phyloP scores from a whole-genome alignment of 495 filamentous ascomycete genomes.

The Xylaria telfairii region DNA sequence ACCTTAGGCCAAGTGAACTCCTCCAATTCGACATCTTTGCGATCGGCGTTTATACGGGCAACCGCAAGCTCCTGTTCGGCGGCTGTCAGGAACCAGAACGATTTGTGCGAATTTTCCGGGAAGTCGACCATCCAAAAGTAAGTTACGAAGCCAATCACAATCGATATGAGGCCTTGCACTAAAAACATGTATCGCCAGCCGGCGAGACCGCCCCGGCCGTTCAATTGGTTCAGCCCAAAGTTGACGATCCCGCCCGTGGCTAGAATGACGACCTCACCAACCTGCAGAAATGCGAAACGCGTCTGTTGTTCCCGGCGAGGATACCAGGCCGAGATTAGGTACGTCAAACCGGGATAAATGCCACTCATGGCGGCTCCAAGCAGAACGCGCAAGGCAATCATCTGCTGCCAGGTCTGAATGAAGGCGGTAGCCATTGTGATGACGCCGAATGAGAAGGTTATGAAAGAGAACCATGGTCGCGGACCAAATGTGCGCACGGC shows the following conservation, averaged over 20 bases:
- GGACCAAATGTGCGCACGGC: slow-evolving; percentile 73
- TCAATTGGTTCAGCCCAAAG: slow-evolving; percentile 69
- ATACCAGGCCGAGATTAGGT: slow-evolving; percentile 78
- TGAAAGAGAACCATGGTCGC: slow-evolving; percentile 69
- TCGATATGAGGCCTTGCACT: slow-evolving; percentile 69
- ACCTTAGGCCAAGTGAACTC: slow-evolving; percentile 66
- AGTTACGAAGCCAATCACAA: slow-evolving; percentile 68
- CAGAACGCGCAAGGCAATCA: slow-evolving; percentile 74
- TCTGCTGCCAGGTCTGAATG: slow-evolving; percentile 71
- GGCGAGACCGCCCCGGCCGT: slow-evolving; percentile 64
- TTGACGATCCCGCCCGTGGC: slow-evolving; percentile 77
- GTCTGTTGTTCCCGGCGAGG: slow-evolving; percentile 74
- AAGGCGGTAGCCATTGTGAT: slow-evolving; percentile 78
- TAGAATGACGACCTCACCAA: slow-evolving; percentile 68
- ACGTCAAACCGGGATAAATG: slow-evolving; percentile 74
- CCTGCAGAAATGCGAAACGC: slow-evolving; percentile 76
- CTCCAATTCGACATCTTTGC: slow-evolving; percentile 68
- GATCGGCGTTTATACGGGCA: slow-evolving; percentile 65
- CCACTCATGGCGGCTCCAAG: slow-evolving; percentile 73
- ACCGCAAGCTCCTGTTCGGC: slow-evolving; percentile 64
- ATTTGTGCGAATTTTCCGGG: slow-evolving; percentile 67
- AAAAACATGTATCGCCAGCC: slow-evolving; percentile 84
- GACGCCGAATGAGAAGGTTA: slow-evolving; percentile 72
- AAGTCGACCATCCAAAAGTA: slow-evolving; percentile 87
- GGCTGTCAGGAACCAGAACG: slow-evolving; percentile 67